Conservation (phyloP, 257 asterid species). For the Nicotiana otophora region DNA sequence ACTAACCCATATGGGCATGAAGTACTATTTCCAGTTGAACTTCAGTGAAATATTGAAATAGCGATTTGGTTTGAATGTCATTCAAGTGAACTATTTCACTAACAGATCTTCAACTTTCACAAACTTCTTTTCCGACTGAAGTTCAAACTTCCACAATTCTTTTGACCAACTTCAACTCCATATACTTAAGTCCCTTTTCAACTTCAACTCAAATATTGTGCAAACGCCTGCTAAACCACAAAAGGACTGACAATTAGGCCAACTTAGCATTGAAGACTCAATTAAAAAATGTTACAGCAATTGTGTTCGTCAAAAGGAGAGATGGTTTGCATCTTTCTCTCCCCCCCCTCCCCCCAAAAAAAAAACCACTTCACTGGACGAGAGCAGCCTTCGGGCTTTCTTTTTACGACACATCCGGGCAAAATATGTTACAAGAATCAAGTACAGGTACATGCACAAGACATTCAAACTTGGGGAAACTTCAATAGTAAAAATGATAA, state of each 20-base stretch:
- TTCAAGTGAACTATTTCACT: neutral
- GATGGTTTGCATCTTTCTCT: too few species aligned
- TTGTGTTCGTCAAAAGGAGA: too few species aligned
- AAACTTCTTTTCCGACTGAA: neutral
- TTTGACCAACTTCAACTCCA: neutral
- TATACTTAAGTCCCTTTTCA: neutral
- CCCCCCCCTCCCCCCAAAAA: too few species aligned
- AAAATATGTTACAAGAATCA: neutral
- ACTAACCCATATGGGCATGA: neutral
- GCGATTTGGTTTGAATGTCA: neutral
- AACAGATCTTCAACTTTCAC: neutral
- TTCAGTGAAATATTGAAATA: neutral
- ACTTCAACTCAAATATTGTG: neutral
- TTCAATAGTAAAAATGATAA: neutral
- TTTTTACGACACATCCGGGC: too few species aligned
- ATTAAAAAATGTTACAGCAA: neutral
- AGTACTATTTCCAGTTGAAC: neutral
- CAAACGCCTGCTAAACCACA: neutral
- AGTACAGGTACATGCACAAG: neutral
- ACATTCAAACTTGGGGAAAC: neutral
- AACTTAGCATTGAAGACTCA: neutral
- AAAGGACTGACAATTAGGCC: neutral
- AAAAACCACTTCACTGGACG: too few species aligned
- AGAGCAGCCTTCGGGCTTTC: too few species aligned
- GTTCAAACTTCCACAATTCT: neutral